Evolutionary conservation across 1,284 basidiomycete genomes (phyloP), one percentile per base, ranked within the genome.

Genomic region (Trichosporon sp.): DNA sequence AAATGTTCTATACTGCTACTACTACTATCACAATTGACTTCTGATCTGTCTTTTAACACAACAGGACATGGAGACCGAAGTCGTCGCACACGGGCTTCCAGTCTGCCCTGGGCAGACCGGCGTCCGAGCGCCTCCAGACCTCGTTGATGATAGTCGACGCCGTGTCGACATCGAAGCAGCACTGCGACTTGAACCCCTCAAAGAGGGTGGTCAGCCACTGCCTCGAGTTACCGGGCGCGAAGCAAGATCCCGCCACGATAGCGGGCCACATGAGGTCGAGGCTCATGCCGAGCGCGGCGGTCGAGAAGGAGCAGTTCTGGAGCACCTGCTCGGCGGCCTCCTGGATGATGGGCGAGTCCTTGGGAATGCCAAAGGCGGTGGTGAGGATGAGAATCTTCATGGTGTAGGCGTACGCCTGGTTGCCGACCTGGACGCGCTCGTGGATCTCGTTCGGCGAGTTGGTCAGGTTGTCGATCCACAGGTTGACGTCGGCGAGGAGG

Each of bases 91-190:
- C 80, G n/a, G 78, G 72, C 72, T 80, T 81, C 82, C 81, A 84
- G 72, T 80, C 78, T 6, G 78, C 79, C 61, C 79, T 73, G 11
- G 66, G 48, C 48, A 78, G 75, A 35, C 76, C 74, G 7, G 72
- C 70, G 65, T 84, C 81, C 10, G 78, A 72, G 40, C 79, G 70
- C 54, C 79, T 72, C 81, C 86, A 83, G 66, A 85, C 84, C 80
- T 87, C 84, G 38, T 81, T 78, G 54, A 87, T 85, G 74, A 88
- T 86, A 71, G 84, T 76, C 61, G 84, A 82, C 46, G 85, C 84
- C n/a, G 87, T 87, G 73, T 87, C 85, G 71, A 88, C 85, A 76
- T 88, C 87, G 78, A 86, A 87, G 79, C 85, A 86, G 75, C 84
- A 85, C 74, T 84, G 83, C 69, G 80, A 67, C 85, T 86, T 85